A percentile compares a stretch with the other conserved stretches of the same genome.
Evolutionary conservation across 257 asterid species (phyloP).

Genomic region (Solanum chiquidenum): DNA sequence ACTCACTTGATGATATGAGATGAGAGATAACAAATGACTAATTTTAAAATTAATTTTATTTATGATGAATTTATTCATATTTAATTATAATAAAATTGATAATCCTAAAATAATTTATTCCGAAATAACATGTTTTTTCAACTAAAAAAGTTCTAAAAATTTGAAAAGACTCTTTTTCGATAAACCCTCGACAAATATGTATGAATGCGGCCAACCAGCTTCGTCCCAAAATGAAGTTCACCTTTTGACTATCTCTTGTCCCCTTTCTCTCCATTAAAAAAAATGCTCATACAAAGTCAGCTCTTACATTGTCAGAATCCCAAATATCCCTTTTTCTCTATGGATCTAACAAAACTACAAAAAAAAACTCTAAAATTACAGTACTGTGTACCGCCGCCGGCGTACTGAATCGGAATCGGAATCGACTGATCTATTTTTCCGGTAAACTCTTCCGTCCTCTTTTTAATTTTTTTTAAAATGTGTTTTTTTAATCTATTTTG

Average conservation of each 20-base stretch:
- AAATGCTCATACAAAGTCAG: background rate
- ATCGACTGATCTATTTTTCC: background rate
- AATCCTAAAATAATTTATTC: too few species aligned
- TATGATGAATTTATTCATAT: too few species aligned
- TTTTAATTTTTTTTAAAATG: background rate
- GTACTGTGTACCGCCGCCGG: background rate
- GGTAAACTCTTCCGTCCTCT: background rate
- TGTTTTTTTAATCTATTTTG: background rate
- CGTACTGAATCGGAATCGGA: background rate
- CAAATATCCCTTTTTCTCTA: background rate
- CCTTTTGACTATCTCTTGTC: background rate
- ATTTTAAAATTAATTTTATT: too few species aligned
- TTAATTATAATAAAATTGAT: too few species aligned
- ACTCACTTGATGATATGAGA: too few species aligned
- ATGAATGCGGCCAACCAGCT: background rate
- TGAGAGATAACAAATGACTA: too few species aligned
- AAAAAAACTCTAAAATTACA: background rate
- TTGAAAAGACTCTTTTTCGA: too few species aligned
- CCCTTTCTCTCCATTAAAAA: background rate
- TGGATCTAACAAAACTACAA: background rate
- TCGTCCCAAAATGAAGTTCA: background rate
- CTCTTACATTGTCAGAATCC: background rate
- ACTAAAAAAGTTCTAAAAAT: rapidly evolving
- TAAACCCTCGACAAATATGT: too few species aligned
- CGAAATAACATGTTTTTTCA: background rate